phyloP scores from a whole-genome alignment of 345 rosid species.

The Euphorbia pulcherrima region DNA sequence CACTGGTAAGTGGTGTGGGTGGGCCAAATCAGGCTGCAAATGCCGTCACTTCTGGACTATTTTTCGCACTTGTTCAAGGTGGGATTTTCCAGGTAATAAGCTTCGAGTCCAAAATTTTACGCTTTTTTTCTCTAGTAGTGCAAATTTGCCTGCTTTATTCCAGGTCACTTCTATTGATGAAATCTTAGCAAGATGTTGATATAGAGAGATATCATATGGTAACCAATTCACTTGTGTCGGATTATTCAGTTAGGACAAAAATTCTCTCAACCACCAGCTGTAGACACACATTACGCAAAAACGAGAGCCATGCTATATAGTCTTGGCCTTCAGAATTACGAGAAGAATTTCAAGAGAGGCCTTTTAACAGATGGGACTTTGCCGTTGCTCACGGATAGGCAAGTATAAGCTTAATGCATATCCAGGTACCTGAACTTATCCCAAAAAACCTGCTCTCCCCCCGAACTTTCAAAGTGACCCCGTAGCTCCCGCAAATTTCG shows the following conservation, averaged over 20 bases:
- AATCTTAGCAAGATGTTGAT: slow-evolving; percentile 4
- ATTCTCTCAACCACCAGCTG: slow-evolving; percentile 53
- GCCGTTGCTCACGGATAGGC: slow-evolving; percentile 91
- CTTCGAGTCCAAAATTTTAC: neutral
- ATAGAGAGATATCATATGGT: neutral
- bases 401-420: too few relatives aligned
- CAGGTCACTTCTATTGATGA: neutral
- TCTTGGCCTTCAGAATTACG: slow-evolving; percentile 83
- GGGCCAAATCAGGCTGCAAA: slow-evolving; percentile 63
- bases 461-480: too few relatives aligned
- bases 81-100: slow-evolving; percentile 71
- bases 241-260: slow-evolving; percentile 65
- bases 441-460: too few relatives aligned
- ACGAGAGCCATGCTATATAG: slow-evolving; percentile 57
- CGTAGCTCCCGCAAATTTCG: too few relatives aligned
- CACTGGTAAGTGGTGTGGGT: slow-evolving; percentile 78
- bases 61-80: slow-evolving; percentile 83
- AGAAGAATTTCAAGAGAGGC: slow-evolving; percentile 89
- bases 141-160: neutral
- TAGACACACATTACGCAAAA: slow-evolving; percentile 51
- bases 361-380: slow-evolving; percentile 70
- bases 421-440: too few relatives aligned
- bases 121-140: neutral
- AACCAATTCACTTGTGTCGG: slow-evolving; percentile 14
- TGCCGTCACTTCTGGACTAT: slow-evolving; percentile 70